A percentile compares a stretch with the other conserved stretches of the same genome.
Evolutionary conservation across 2,329 filamentous ascomycete genomes (phyloP).

Genomic region (Penicillium sp.): DNA sequence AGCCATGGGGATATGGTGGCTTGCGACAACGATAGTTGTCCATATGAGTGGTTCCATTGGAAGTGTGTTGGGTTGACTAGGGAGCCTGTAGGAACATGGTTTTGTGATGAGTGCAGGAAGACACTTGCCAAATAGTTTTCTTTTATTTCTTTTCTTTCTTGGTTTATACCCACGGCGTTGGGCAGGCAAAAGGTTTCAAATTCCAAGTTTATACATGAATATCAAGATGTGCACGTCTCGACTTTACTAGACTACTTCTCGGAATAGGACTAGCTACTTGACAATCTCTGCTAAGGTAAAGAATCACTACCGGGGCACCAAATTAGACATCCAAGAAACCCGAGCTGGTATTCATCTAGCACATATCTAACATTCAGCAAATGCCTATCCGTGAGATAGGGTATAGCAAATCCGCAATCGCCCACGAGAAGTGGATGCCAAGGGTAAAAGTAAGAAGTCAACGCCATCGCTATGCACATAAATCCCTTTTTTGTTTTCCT

Average conservation of each 20-base stretch:
- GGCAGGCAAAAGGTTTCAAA: background rate
- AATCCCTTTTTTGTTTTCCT: constrained; percentile 20
- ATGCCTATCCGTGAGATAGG: background rate
- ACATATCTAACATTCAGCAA: background rate
- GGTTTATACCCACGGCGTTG: constrained; percentile 20
- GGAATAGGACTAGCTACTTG: background rate
- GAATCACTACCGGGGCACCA: too few species aligned
- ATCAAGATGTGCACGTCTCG: background rate
- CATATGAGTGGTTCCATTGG: constrained; percentile 67
- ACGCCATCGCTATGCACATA: constrained; percentile 44
- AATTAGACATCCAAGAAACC: background rate
- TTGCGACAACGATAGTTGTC: constrained; percentile 65
- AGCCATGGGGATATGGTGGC: constrained; percentile 68
- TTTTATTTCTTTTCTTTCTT: background rate
- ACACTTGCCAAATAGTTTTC: constrained; percentile 37
- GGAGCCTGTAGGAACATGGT: constrained; percentile 60
- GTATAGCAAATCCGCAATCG: background rate
- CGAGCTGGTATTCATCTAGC: background rate
- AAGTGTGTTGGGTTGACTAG: constrained; percentile 62
- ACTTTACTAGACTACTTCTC: background rate
- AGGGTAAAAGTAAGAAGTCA: constrained; percentile 16
- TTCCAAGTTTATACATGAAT: background rate
- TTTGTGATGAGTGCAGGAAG: constrained; percentile 53
- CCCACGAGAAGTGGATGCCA: constrained; percentile 1
- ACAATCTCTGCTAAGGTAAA: too few species aligned